Evolutionary conservation across 73 alveolate genomes (phyloP).

Genomic region (Loxodes magnus): DNA sequence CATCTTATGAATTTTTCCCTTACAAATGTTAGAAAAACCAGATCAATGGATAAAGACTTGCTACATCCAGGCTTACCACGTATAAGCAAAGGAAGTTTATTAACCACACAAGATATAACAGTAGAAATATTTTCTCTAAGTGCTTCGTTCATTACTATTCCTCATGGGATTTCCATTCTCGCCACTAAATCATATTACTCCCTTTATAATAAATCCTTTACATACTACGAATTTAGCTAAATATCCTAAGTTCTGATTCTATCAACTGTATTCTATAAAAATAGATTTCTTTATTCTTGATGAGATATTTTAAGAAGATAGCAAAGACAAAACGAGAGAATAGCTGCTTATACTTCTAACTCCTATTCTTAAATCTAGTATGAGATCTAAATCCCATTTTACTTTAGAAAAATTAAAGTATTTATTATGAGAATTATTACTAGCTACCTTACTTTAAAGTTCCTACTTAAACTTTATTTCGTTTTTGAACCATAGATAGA

Average conservation of each 20-base stretch:
- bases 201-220: background rate
- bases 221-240: no score
- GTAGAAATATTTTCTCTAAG: constrained; percentile 41
- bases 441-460: no score
- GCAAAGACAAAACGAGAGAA: constrained; percentile 33
- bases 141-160: constrained; percentile 21
- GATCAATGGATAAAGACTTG: constrained; percentile 33
- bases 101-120: constrained; percentile 26
- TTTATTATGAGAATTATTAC: no score
- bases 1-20: background rate
- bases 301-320: constrained; percentile 25
- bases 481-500: no score
- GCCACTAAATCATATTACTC: constrained; percentile 2
- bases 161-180: constrained; percentile 9
- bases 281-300: constrained; percentile 21
- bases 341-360: constrained; percentile 37
- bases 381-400: no score
- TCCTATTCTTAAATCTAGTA: no score
- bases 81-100: constrained; percentile 38
- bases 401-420: no score
- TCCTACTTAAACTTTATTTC: no score
- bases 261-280: constrained; percentile 12
- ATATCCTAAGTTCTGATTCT: no score
- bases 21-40: constrained; percentile 16
- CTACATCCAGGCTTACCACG: constrained; percentile 65